Base-by-base conservation (phyloP, 192 early-diverging fungal species). In the Backusella morwellensis region DNA sequence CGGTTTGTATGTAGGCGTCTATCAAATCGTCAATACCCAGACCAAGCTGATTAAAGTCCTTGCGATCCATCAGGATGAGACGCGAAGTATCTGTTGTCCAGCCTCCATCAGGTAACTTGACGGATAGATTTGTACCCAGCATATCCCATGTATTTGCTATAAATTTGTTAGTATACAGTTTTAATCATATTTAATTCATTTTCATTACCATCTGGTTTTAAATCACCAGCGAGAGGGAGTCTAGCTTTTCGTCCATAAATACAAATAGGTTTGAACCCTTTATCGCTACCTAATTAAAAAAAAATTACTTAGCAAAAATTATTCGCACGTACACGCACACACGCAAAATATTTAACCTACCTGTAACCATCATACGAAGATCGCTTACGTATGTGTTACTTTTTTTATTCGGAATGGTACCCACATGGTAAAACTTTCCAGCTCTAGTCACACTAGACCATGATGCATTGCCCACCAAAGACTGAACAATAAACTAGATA, bases 361-460 rank as follows among this genome's bases (percentile, higher is more conserved):
- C 95, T 23, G 90, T 87, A 29, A 96, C 89, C 95, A 96, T 96
- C 93, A 95, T 92, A 1, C 95, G 81, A 38, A 96, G 83, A 80
- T 96, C 95, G 36, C 84, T 89, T 36, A 96, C 95, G 80, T 89
- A 96, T 3, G 91, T 95, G 76, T 95, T 91, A 83, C 91, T 93
- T 80, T 93, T 94, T 86, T 93, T 94, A 90, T 96, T 93, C 6
- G 95, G 95, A 69, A 96, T 93, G 3, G 95, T 96, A 4, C 95
- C 95, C 32, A 95, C 95, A 79, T 96, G 95, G 77, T 93, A 96
- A 73, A 93, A 96, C 76, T 91, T 93, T 52, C 94, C 95, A 71
- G 89, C 83, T 54, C 91, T 80, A 8, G 93, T 92, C 21, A 90
- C 84, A 50, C 88, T 90, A 1, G 90, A 91, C 94, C 94, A 95